Evolutionary conservation across 208 protist genomes (phyloP), one percentile per base, ranked within the genome.

Genomic region (Crithidia fasciculata): DNA sequence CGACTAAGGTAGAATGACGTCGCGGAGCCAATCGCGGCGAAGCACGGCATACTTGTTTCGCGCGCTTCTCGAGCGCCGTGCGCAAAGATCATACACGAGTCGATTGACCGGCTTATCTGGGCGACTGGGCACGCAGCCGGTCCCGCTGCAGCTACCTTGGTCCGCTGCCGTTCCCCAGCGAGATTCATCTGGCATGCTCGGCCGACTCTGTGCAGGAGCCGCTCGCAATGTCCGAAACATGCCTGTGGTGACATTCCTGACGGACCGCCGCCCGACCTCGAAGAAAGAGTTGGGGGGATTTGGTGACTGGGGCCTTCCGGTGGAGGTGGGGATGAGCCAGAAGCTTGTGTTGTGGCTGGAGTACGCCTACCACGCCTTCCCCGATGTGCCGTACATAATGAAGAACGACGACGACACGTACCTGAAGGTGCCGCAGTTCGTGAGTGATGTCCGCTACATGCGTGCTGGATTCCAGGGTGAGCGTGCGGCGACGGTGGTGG

Each of bases 331-430:
- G 0, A 73, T 83, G 69, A 72, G 67, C 39, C 74, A 72, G 40
- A 87, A 87, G 69, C 66, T 69, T 43, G 59, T 76, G 40, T 39
- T 77, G 9, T 80, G 74, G 74, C 73, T 81, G 59, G 16, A 73
- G 5, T 69, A 79, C 41, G 73, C 66, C 18, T 58, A 82, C 44
- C 19, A 57, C n/a, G 9, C 62, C 3, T 84, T 82, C 53, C 63
- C 70, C 16, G 54, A 69, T 10, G 68, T 73, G 37, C 37, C 39
- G 45, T 84, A 71, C 52, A 50, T 84, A 13, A 69, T 52, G 52
- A 87, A 80, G 69, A 66, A 75, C 8, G 78, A 84, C 57, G 83
- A 87, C 57, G 83, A 84, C 57, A 80, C 69, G 50, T 82, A 79
- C 44, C 7, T 81, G 4, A 72, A 68, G 44, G 79, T 82, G 57